Conservation (phyloP, 352 stramenopile species). For the Globisporangium iwayamae region DNA sequence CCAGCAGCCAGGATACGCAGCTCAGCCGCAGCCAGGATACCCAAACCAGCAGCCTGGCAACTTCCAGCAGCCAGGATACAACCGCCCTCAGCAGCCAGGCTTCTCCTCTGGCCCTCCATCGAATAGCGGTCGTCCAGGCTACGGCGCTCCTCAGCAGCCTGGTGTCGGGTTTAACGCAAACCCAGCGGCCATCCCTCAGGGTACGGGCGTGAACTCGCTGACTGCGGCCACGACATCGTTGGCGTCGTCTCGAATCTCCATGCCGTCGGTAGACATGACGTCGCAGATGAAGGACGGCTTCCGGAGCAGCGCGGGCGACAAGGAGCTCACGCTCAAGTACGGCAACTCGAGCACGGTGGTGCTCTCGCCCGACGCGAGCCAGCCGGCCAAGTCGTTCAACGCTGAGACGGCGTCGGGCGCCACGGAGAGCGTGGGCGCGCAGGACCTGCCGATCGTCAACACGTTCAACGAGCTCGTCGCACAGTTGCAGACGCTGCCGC, state of each 20-base stretch:
- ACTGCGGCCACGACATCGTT: conserved; percentile 41
- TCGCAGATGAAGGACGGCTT: conserved; percentile 84
- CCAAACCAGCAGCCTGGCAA: conserved; percentile 31
- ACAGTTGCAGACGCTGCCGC: conserved; percentile 62
- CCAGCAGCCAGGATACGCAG: conserved; percentile 30
- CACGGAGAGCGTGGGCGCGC: conserved; percentile 67
- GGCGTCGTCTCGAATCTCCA: conserved; percentile 73
- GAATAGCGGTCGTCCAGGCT: conserved; percentile 21
- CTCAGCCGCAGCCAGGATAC: conserved; percentile 28
- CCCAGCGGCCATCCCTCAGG: conserved; percentile 43
- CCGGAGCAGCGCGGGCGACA: conserved; percentile 82
- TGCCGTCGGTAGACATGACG: conserved; percentile 77
- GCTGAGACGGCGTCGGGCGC: conserved; percentile 47
- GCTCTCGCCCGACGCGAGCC: conserved; percentile 43
- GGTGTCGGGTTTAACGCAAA: conserved; percentile 37
- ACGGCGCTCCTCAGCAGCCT: conserved; percentile 24
- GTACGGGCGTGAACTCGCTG: conserved; percentile 69
- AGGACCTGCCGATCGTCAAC: conserved; percentile 80
- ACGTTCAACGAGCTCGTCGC: conserved; percentile 77
- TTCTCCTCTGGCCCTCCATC: conserved; percentile 59
- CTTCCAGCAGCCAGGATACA: conserved; percentile 34
- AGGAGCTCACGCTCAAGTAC: conserved; percentile 85
- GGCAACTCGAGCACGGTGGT: conserved; percentile 64
- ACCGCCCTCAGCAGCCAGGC: conserved; percentile 32
- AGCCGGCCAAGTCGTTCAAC: conserved; percentile 38